Conservation (phyloP, 1,139 yeast genomes). For the Blastobotrys niveus region DNA sequence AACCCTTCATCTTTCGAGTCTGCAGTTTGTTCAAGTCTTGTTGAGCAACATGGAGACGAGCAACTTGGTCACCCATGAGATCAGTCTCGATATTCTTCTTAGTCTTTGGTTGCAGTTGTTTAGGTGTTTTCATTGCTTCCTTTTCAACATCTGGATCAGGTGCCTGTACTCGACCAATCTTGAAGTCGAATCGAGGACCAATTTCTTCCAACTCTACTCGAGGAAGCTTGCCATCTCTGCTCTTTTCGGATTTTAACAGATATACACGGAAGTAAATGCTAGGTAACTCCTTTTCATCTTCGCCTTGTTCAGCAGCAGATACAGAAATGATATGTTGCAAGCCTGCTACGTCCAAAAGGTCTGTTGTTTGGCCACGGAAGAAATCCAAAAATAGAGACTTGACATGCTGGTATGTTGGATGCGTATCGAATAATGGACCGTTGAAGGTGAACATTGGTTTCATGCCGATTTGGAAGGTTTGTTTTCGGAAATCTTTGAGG, state of each 20-base stretch:
- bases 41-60: slow-evolving; percentile 91
- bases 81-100: slow-evolving; percentile 89
- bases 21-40: slow-evolving; percentile 88
- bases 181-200: slow-evolving; percentile 93
- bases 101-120: slow-evolving; percentile 71
- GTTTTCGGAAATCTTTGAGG: slow-evolving; percentile 65
- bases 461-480: slow-evolving; percentile 79
- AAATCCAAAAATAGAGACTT: slow-evolving; percentile 88
- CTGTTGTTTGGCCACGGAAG: slow-evolving; percentile 77
- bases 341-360: slow-evolving; percentile 89
- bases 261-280: slow-evolving; percentile 85
- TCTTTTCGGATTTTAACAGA: slow-evolving; percentile 69
- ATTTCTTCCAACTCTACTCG: slow-evolving; percentile 91
- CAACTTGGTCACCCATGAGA: slow-evolving; percentile 92
- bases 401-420: slow-evolving; percentile 78
- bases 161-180: slow-evolving; percentile 79
- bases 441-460: slow-evolving; percentile 93
- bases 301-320: slow-evolving; percentile 69
- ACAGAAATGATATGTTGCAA: slow-evolving; percentile 83
- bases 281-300: slow-evolving; percentile 57
- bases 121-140: slow-evolving; percentile 80
- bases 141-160: slow-evolving; percentile 86
- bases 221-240: slow-evolving; percentile 68
- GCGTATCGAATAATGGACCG: slow-evolving; percentile 85
- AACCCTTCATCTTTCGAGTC: slow-evolving; percentile 98